These are phyloP conservation scores for Ormosia emarginata DNA, from an alignment of 306 rosid genomes.

Conservation along the genomic window DNA sequence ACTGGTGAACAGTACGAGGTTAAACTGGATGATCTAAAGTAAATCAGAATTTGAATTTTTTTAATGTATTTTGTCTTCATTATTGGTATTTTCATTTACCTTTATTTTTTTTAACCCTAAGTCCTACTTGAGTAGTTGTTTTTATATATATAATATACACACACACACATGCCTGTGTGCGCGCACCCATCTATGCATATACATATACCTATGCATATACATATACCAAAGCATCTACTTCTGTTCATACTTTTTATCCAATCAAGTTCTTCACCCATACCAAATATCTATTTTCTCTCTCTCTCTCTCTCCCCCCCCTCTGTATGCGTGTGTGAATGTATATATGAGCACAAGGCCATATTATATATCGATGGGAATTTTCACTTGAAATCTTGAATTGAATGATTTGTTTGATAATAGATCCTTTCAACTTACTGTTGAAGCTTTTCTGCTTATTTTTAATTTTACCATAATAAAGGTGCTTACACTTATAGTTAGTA, in stretches of 20 bases:
- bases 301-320: not conserved
- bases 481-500: not conserved
- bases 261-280: not conserved
- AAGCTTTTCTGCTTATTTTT: not conserved
- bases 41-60: slow-evolving; percentile 20
- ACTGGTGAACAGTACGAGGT: slow-evolving; percentile 84
- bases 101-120: not conserved
- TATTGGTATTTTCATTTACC: slow-evolving; percentile 2
- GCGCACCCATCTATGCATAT: not conserved
- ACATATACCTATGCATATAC: not conserved
- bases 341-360: not conserved
- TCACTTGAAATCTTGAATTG: slow-evolving; percentile 6
- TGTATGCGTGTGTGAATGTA: not conserved
- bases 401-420: slow-evolving; percentile 3
- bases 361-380: not conserved
- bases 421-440: not conserved
- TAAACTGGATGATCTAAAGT: slow-evolving; percentile 73
- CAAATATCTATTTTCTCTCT: not conserved
- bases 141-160: not conserved
- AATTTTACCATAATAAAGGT: not conserved
- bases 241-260: slow-evolving; percentile 7
- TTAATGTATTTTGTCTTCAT: slow-evolving; percentile 15
- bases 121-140: not conserved
- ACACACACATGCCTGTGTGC: not conserved
- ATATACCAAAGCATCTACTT: not conserved